Percentiles rank a stretch among this genome's conserved stretches.
These are phyloP conservation scores for Blastobotrys robertii DNA, from an alignment of 805 yeast species.

Conservation along the genomic window DNA sequence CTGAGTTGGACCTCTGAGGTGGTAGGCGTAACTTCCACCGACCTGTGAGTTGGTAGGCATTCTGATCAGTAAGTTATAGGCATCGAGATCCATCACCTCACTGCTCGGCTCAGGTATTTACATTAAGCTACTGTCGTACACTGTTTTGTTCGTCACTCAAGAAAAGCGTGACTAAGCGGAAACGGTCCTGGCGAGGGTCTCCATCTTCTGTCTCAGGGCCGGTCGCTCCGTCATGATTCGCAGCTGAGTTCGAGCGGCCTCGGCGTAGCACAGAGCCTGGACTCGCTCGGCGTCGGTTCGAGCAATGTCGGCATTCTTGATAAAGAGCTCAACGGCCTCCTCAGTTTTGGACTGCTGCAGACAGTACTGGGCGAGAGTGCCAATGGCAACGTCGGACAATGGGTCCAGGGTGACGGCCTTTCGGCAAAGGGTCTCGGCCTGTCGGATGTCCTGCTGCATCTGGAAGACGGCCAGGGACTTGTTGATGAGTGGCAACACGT, in stretches of 20 bases:
- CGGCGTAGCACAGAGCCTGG: conserved; percentile 85
- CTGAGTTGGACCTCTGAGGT: too few species aligned
- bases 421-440: conserved; percentile 56
- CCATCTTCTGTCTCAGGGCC: conserved; percentile 22
- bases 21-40: too few species aligned
- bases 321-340: conserved; percentile 74
- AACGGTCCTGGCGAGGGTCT: conserved; percentile 13
- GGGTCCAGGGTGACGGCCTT: conserved; percentile 80
- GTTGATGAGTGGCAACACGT: conserved; percentile 83
- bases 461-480: conserved; percentile 56
- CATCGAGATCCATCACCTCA: too few species aligned
- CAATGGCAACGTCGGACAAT: conserved; percentile 77
- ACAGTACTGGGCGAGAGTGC: conserved; percentile 85
- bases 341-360: conserved; percentile 74
- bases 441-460: conserved; percentile 34
- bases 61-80: too few species aligned
- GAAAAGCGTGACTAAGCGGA: not conserved
- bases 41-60: too few species aligned
- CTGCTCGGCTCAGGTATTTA: too few species aligned
- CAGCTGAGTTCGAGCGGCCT: conserved; percentile 85
- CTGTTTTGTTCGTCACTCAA: too few species aligned
- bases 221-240: conserved; percentile 39
- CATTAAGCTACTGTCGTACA: too few species aligned
- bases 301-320: conserved; percentile 71
- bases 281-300: conserved; percentile 79